A percentile compares a stretch with the other conserved stretches of the same genome.
These are phyloP conservation scores for Tetraselmis striata DNA, from an alignment of 139 green algal species.

Conservation along the genomic window DNA sequence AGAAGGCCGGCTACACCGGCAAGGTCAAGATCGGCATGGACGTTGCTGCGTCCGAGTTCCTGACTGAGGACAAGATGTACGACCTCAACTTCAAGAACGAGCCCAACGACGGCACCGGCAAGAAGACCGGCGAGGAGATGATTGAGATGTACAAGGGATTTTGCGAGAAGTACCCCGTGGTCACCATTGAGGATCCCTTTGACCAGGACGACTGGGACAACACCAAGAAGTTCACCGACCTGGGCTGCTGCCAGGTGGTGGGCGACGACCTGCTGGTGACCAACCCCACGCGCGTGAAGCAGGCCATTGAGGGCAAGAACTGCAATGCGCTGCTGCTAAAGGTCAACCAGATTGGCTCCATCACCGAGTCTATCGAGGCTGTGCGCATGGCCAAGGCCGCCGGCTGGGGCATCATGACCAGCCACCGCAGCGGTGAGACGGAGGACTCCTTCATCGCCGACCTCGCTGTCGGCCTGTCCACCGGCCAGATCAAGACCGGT, in stretches of 20 bases:
- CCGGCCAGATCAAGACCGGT: slow-evolving; percentile 99
- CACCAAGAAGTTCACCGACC: slow-evolving; percentile 57
- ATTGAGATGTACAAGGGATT: slow-evolving; percentile 88
- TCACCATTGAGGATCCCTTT: slow-evolving; percentile 98
- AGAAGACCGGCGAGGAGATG: slow-evolving; percentile 79
- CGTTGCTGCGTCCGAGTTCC: slow-evolving; percentile 94
- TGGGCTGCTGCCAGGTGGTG: slow-evolving; percentile 84
- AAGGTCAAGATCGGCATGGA: slow-evolving; percentile 98
- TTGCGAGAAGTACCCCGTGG: slow-evolving; percentile 82
- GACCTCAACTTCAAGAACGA: slow-evolving; percentile 97
- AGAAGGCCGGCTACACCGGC: slow-evolving; percentile 68
- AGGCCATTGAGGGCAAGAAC: slow-evolving; percentile 87
- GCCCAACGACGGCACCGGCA: slow-evolving; percentile 75
- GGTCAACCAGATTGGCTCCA: slow-evolving; percentile 97
- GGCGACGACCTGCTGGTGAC: slow-evolving; percentile 97
- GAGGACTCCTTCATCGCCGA: slow-evolving; percentile 98
- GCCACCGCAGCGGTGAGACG: slow-evolving; percentile 84
- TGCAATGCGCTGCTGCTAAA: slow-evolving; percentile 97
- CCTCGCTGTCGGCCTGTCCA: slow-evolving; percentile 90
- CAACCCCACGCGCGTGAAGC: slow-evolving; percentile 87
- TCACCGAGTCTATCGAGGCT: slow-evolving; percentile 94
- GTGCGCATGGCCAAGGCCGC: slow-evolving; percentile 87
- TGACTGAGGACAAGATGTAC: slow-evolving; percentile 84
- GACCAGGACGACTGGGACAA: slow-evolving; percentile 97
- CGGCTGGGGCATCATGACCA: slow-evolving; percentile 96